Conservation (phyloP, 768 basidiomycete species). For the Krasilnikovozyma curviuscula region DNA sequence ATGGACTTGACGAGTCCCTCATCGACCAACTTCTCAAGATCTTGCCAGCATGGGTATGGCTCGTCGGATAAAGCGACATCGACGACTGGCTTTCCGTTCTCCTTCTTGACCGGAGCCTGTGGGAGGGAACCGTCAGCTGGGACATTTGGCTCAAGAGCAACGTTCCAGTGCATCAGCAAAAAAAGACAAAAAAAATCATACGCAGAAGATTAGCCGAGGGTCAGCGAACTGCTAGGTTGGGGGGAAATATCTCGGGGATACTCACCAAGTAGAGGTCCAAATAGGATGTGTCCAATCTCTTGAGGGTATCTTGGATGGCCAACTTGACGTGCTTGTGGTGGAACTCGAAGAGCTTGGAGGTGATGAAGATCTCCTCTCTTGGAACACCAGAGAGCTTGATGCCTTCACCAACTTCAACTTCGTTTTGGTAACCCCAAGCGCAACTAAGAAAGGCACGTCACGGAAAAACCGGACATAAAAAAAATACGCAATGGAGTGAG, state of each 20-base stretch:
- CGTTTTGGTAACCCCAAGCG: constrained; percentile 58
- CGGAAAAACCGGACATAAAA: too few relatives aligned
- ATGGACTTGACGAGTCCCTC: constrained; percentile 62
- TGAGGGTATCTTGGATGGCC: constrained; percentile 45
- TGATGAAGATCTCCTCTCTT: constrained; percentile 53
- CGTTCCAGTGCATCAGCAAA: too few relatives aligned
- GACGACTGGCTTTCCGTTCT: constrained; percentile 34
- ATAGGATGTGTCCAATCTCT: constrained; percentile 44
- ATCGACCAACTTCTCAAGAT: constrained; percentile 55
- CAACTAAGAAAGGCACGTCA: too few relatives aligned
- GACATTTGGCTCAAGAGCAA: too few relatives aligned
- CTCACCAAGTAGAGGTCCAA: constrained; percentile 67
- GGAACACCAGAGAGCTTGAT: constrained; percentile 40
- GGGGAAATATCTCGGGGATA: too few relatives aligned
- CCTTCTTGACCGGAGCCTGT: constrained; percentile 16
- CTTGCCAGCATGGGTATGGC: constrained; percentile 61
- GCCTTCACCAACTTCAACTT: constrained; percentile 48
- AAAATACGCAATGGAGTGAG: too few relatives aligned
- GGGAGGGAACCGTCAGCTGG: too few relatives aligned
- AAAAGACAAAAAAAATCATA: too few relatives aligned
- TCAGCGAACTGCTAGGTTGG: too few relatives aligned
- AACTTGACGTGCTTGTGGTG: constrained; percentile 49
- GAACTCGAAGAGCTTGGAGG: constrained; percentile 31
- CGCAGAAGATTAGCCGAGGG: too few relatives aligned
- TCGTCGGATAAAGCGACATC: constrained; percentile 43